Percentiles rank a stretch among this genome's conserved stretches.
Evolutionary conservation across 352 stramenopile genomes (phyloP).

Genomic region (Aphanomyces euteiches): DNA sequence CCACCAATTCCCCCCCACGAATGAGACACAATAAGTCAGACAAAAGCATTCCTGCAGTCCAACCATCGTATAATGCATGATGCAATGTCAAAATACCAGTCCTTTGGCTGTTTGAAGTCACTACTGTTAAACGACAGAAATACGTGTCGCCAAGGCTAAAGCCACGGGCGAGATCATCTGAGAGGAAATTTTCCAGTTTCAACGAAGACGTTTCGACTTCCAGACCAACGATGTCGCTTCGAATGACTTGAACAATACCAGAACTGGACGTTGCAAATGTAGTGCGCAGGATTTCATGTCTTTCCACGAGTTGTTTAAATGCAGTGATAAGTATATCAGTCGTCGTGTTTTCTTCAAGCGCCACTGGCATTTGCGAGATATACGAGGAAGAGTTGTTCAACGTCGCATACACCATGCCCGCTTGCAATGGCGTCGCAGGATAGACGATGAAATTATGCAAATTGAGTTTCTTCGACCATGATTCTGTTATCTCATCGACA

Average conservation of each 20-base stretch:
- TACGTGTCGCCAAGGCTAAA: not conserved
- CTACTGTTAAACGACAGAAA: not conserved
- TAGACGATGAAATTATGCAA: not conserved
- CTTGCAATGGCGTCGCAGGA: conserved; percentile 1
- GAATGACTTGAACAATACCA: not conserved
- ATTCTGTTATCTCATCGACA: not conserved
- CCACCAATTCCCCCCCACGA: not conserved
- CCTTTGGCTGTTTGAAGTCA: not conserved
- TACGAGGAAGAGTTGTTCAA: not conserved
- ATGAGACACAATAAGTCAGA: not conserved
- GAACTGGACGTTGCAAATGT: not conserved
- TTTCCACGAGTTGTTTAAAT: not conserved
- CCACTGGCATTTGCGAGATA: not conserved
- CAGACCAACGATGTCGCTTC: too few relatives aligned
- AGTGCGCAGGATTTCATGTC: conserved; percentile 1
- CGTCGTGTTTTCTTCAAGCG: not conserved
- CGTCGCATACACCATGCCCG: not conserved
- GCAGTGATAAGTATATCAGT: not conserved
- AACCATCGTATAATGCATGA: conserved; percentile 11
- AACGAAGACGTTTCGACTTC: not conserved
- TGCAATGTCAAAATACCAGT: not conserved
- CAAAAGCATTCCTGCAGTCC: not conserved
- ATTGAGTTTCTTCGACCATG: not conserved
- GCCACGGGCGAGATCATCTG: not conserved
- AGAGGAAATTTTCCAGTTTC: not conserved